A percentile compares a stretch with the other conserved stretches of the same genome.
phyloP scores from a whole-genome alignment of 306 rosid genomes.

The Mimosa bimucronata region DNA sequence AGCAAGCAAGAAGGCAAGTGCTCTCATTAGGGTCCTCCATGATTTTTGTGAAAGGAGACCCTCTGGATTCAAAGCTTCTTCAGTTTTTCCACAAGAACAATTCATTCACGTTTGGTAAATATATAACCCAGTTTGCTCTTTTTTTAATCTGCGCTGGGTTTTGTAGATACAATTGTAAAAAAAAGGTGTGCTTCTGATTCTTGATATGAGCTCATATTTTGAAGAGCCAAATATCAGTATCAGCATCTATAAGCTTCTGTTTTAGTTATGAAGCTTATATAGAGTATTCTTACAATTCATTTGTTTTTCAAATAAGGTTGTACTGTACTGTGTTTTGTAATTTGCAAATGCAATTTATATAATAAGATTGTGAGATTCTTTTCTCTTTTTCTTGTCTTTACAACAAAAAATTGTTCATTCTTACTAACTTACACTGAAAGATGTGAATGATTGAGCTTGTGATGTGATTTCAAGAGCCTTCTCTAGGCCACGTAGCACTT shows the following conservation, averaged over 20 bases:
- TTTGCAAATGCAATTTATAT: neutral
- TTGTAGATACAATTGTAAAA: slow-evolving; percentile 44
- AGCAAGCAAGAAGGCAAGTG: slow-evolving; percentile 65
- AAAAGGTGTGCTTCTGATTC: neutral
- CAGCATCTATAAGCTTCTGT: slow-evolving; percentile 57
- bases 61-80: slow-evolving; percentile 47
- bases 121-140: slow-evolving; percentile 39
- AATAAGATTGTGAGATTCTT: slow-evolving; percentile 17
- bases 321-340: slow-evolving; percentile 23
- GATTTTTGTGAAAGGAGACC: slow-evolving; percentile 63
- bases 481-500: slow-evolving; percentile 50
- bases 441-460: slow-evolving; percentile 29
- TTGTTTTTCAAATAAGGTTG: slow-evolving; percentile 34
- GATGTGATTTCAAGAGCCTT: slow-evolving; percentile 48
- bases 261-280: slow-evolving; percentile 60
- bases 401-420: neutral
- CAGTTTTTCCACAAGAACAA: slow-evolving; percentile 57
- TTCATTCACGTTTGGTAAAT: slow-evolving; percentile 64
- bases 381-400: neutral
- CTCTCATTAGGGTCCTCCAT: slow-evolving; percentile 73
- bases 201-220: slow-evolving; percentile 60
- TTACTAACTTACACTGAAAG: neutral
- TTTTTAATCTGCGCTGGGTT: slow-evolving; percentile 38
- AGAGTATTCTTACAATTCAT: slow-evolving; percentile 34
- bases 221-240: slow-evolving; percentile 52